A percentile compares a stretch with the other conserved stretches of the same genome.
Evolutionary conservation across 202 grass and related monocot genomes (phyloP).

Genomic region (Panicum hallii): DNA sequence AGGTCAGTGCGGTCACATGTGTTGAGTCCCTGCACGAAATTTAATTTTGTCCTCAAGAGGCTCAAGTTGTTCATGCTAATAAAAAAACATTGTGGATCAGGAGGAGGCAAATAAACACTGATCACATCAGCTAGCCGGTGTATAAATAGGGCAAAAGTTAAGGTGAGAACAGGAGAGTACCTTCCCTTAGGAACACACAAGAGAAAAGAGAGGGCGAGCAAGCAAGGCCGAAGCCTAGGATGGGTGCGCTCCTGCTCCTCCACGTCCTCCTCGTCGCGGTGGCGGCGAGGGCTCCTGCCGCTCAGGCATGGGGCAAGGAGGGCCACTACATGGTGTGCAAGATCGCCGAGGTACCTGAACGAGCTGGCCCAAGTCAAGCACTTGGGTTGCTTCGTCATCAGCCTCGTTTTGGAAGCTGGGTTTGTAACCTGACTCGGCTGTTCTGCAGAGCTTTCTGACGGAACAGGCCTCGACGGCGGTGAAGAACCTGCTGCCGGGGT

Average conservation of each 20-base stretch:
- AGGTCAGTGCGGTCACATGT: too few species aligned
- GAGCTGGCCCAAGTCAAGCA: not conserved
- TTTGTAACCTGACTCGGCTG: not conserved
- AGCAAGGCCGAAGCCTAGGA: not conserved
- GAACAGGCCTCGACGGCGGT: constrained; percentile 47
- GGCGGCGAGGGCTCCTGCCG: constrained; percentile 23
- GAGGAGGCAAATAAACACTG: not conserved
- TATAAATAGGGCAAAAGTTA: constrained; percentile 35
- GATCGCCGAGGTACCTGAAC: constrained; percentile 55
- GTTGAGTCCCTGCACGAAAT: too few species aligned
- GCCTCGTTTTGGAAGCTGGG: not conserved
- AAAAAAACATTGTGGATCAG: not conserved
- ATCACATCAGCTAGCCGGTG: not conserved
- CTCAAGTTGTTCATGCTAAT: not conserved
- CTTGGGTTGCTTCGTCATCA: not conserved
- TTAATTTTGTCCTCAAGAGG: not conserved
- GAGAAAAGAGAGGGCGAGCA: not conserved
- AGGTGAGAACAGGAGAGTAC: constrained; percentile 7
- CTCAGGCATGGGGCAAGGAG: constrained; percentile 66
- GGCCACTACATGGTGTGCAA: constrained; percentile 78
- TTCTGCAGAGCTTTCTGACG: constrained; percentile 51
- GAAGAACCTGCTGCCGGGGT: constrained; percentile 58
- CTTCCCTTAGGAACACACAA: not conserved
- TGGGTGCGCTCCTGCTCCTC: constrained; percentile 37
- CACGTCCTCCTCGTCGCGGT: constrained; percentile 24